These are phyloP conservation scores for Vanrija sp. DNA, from an alignment of 1,284 basidiomycete species.

Conservation along the genomic window DNA sequence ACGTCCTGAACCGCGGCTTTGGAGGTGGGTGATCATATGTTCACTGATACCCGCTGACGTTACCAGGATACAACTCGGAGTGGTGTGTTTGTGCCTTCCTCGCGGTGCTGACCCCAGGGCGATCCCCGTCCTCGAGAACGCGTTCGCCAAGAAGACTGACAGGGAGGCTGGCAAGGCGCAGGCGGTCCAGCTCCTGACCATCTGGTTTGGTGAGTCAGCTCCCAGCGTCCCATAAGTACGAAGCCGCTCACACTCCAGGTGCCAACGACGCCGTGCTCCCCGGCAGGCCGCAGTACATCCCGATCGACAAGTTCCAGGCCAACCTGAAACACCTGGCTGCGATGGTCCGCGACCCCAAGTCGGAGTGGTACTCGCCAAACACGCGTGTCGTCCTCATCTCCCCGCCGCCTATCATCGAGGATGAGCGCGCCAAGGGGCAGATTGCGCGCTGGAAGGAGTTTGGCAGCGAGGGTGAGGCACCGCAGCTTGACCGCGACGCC, in stretches of 20 bases:
- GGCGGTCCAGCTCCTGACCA: slow-evolving; percentile 62
- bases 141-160: slow-evolving; percentile 56
- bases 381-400: slow-evolving; percentile 76
- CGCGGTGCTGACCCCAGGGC: slow-evolving; percentile 50
- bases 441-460: slow-evolving; percentile 46
- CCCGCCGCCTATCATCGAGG: slow-evolving; percentile 73
- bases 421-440: slow-evolving; percentile 36
- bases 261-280: slow-evolving; percentile 72
- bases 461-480: slow-evolving; percentile 28
- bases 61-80: slow-evolving; percentile 70
- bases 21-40: slow-evolving; percentile 29
- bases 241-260: slow-evolving; percentile 22
- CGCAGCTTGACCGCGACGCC: slow-evolving; percentile 57
- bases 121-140: slow-evolving; percentile 70
- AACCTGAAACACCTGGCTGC: slow-evolving; percentile 65
- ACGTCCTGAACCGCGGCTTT: slow-evolving; percentile 73
- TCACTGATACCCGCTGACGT: neutral
- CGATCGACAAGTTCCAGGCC: slow-evolving; percentile 60
- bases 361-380: slow-evolving; percentile 64
- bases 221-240: neutral
- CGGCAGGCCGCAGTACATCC: slow-evolving; percentile 53
- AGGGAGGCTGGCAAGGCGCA: slow-evolving; percentile 55
- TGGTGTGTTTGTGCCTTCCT: slow-evolving; percentile 50
- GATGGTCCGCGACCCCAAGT: slow-evolving; percentile 60
- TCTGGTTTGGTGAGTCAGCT: slow-evolving; percentile 68